Evolutionary conservation across 257 asterid genomes (phyloP).

Genomic region (Ligustrum vulgare): DNA sequence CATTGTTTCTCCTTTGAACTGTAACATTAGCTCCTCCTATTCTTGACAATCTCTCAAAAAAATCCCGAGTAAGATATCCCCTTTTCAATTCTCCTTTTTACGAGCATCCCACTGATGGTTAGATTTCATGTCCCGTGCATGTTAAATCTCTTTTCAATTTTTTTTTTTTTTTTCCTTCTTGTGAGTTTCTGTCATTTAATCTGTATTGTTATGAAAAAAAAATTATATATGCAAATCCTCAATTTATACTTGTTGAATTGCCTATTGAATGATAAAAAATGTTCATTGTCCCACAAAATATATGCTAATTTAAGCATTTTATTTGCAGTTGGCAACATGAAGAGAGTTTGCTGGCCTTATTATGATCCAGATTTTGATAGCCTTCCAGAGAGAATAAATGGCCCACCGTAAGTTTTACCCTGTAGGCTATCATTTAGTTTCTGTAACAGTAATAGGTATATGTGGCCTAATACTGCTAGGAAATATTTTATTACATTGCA

Average conservation of each 20-base stretch:
- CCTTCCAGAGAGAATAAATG: slow-evolving; percentile 66
- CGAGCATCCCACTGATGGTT: neutral
- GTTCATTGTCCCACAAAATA: too few relatives aligned
- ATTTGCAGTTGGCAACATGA: slow-evolving; percentile 40
- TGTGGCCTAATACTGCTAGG: neutral
- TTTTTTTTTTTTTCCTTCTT: neutral
- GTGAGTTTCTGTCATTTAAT: neutral
- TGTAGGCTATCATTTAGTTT: neutral
- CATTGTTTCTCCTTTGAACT: slow-evolving; percentile 20
- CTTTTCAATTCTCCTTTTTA: neutral
- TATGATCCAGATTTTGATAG: slow-evolving; percentile 77
- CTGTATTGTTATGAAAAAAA: neutral
- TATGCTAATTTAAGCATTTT: neutral
- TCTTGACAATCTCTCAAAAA: slow-evolving; percentile 6
- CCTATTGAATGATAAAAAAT: too few relatives aligned
- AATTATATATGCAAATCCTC: neutral
- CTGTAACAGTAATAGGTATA: neutral
- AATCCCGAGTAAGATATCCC: slow-evolving; percentile 14
- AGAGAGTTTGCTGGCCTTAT: slow-evolving; percentile 57
- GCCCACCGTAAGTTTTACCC: slow-evolving; percentile 54
- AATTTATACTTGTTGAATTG: neutral
- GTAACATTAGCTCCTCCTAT: neutral
- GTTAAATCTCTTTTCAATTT: neutral
- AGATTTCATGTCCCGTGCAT: neutral
- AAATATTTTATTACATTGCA: slow-evolving; percentile 26